Evolutionary conservation across 2,329 filamentous ascomycete genomes (phyloP), one percentile per base, ranked within the genome.

Genomic region (Nothomitra cinnamomea): DNA sequence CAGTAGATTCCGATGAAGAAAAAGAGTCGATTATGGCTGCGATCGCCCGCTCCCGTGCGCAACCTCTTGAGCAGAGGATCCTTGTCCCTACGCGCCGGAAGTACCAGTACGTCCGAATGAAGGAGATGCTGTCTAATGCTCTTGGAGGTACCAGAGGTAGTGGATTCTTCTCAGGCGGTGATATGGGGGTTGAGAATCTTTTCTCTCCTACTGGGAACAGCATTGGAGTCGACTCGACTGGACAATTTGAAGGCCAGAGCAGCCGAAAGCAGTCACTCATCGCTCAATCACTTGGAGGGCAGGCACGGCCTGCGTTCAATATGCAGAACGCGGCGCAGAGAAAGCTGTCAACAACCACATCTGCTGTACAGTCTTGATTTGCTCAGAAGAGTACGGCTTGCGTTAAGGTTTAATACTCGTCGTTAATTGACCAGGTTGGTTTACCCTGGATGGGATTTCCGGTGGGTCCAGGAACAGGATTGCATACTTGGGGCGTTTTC

Each of bases 1-100:
- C 87, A 1, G 79, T 98, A 38, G 92, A 98, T 66, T 92, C 86
- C 1, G 92, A 98, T 64, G 92, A 96, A 70, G 92, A 98, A 67
- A 87, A 87, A 51, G 83, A 88, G 50, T 77, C 83, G 0, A 86
- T 96, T 52, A 95, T 96, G 87, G 74, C 77, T 32, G 85, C 86
- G 6, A 76, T 90, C 53, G 74, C 80, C 22, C 79, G 80, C 53
- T 87, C 86, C 70, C 81, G 80, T 43, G 89, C 90, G 0, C 80
- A 83, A 57, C 89, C 81, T 80, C 40, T 60, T 3, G 58, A 56
- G 7, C 57, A 59, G 36, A 51, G 54, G n/a, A 52, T 58, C 28
- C 53, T 53, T 24, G 56, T 60, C 2, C 67, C 67, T 2, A 70
- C 67, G 3, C 66, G 66, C 52, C 67, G 67, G 24, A 80, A 79